Base-by-base conservation (phyloP, 2,329 filamentous ascomycete species). In the Escovopsis sp. region DNA sequence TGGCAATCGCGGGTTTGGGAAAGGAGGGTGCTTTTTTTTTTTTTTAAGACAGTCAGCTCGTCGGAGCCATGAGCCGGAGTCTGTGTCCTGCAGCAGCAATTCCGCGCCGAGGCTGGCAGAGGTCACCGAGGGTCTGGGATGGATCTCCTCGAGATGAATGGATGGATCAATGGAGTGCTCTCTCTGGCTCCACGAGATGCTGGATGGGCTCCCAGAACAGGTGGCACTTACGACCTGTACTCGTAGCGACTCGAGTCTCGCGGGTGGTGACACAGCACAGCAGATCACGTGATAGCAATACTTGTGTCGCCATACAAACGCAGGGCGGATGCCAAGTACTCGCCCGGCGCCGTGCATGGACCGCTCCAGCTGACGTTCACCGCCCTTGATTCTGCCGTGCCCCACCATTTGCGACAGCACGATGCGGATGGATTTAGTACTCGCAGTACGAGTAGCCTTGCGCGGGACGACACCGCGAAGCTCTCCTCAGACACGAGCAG, bases 141-240 rank as follows among this genome's bases (percentile, higher is more conserved):
- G 23, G 23, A 6, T 54, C 45, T 48, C 11, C 8, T 32, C 28
- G 28, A 32, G 28, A 32, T 32, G 28, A 11, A 32, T 9, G 4
- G 8, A 23, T 23, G 23, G 28, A 11, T 32, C 28, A 32, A 32
- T 32, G 28, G 28, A 11, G 3, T 9, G 28, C 33, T 19, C 19
- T 19, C 60, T 62, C 58, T 61, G 59, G 61, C 59, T 58, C 57
- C 52, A 53, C 28, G 28, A 32, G 28, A 32, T 9, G 8, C 49
- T 53, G 47, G 43, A 37, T 37, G 46, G 50, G 46, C 37, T 52
- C 50, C 53, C 58, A 53, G 60, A 60, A 62, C 58, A 63, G 59
- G 60, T 63, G 60, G 59, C 60, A 63, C 59, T 59, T 60, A 62
- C 15, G 15, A 15, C 15, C 15, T 15, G 15, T 15, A 15, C 53